Evolutionary conservation across 495 filamentous ascomycete species (phyloP).

Genomic region (Jackrogersella minutella): DNA sequence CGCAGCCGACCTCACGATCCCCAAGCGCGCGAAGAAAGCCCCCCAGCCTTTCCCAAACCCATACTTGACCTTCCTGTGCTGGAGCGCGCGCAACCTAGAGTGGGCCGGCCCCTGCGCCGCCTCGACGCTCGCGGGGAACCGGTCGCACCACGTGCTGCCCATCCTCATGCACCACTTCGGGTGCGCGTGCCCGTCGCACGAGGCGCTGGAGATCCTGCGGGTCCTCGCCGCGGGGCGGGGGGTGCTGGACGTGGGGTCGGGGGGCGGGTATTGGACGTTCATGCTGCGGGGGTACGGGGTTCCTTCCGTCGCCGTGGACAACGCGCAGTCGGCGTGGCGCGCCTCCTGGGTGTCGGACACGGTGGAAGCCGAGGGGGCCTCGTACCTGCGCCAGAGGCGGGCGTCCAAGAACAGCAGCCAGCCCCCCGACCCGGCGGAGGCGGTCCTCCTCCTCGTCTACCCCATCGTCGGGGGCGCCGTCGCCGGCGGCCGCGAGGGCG

Average conservation of each 20-base stretch:
- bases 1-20: constrained; percentile 40
- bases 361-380: constrained; percentile 53
- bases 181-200: constrained; percentile 66
- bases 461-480: constrained; percentile 60
- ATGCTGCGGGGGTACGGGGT: constrained; percentile 60
- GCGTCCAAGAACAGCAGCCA: neutral
- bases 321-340: constrained; percentile 61
- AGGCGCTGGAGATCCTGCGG: constrained; percentile 60
- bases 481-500: constrained; percentile 43
- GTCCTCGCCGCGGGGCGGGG: constrained; percentile 49
- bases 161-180: constrained; percentile 75
- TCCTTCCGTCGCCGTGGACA: constrained; percentile 57
- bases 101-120: constrained; percentile 60
- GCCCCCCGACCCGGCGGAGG: constrained; percentile 48
- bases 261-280: constrained; percentile 70
- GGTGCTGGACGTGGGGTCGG: constrained; percentile 64
- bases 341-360: constrained; percentile 68
- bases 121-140: constrained; percentile 43
- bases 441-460: constrained; percentile 67
- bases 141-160: constrained; percentile 64
- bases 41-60: constrained; percentile 53
- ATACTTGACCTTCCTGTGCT: constrained; percentile 64
- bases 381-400: constrained; percentile 48
- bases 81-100: constrained; percentile 52
- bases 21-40: constrained; percentile 49